These are phyloP conservation scores for Boletus patriciae DNA, from an alignment of 768 basidiomycete species.

Conservation along the genomic window DNA sequence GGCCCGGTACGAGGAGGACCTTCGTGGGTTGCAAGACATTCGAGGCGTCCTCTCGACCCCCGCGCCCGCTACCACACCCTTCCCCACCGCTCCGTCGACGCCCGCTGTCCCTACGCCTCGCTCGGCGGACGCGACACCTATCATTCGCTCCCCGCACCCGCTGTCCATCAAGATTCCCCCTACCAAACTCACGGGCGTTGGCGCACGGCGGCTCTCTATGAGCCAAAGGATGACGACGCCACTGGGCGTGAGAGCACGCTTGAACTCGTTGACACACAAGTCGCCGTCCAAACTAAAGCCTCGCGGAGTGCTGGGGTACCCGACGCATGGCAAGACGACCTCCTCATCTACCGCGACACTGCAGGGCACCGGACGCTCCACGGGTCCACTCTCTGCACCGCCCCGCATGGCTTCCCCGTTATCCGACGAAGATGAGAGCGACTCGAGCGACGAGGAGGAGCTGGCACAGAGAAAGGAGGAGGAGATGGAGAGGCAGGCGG, in stretches of 20 bases:
- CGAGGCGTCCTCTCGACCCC: constrained; percentile 57
- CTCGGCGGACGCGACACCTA: constrained; percentile 17
- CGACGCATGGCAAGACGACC: constrained; percentile 44
- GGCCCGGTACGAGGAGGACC: constrained; percentile 81
- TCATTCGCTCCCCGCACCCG: constrained; percentile 11
- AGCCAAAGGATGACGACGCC: constrained; percentile 54
- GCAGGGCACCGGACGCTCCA: constrained; percentile 44
- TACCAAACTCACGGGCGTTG: constrained; percentile 8
- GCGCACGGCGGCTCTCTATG: constrained; percentile 32
- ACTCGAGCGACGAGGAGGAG: constrained; percentile 62
- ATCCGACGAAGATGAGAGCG: constrained; percentile 51
- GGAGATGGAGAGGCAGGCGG: constrained; percentile 63
- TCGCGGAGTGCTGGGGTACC: constrained; percentile 12
- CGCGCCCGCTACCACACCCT: constrained; percentile 33
- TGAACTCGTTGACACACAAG: constrained; percentile 64
- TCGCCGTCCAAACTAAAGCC: constrained; percentile 37
- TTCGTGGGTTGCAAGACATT: constrained; percentile 74
- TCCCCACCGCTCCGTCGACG: constrained; percentile 15
- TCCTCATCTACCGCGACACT: constrained; percentile 76
- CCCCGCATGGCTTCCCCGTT: constrained; percentile 50
- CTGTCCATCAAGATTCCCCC: constrained; percentile 30
- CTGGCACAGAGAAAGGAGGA: constrained; percentile 57
- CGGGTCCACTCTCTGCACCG: constrained; percentile 23
- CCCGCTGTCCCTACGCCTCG: constrained; percentile 12
- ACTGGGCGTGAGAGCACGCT: constrained; percentile 64